Base-by-base conservation (phyloP, 2,329 filamentous ascomycete genomes). In the Plectosphaerella plurivora region DNA sequence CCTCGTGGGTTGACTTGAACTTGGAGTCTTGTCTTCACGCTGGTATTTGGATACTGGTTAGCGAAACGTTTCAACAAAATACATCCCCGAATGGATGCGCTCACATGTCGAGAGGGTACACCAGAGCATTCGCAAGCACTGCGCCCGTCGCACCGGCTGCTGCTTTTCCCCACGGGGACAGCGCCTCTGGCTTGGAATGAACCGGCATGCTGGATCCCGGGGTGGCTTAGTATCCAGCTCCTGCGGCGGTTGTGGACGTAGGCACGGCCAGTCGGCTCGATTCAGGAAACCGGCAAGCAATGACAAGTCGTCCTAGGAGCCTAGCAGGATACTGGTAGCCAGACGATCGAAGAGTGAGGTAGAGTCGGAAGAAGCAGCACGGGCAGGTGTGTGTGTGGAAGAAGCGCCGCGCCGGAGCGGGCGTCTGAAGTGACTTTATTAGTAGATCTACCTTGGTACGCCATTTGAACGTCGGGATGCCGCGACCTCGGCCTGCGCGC, bases 71-170 rank as follows among this genome's bases (percentile, higher is more conserved):
- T 16, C 39, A 33, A 16, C 39, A 6, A 16, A 22, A 36, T 37
- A 47, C 33, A 41, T 16, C n/a, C 18, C 54, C 50, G 28, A 22
- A 47, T 36, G 50, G 44, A 24, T 45, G 41, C 48, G 73, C 88
- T 76, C 77, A 96, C 92, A 99, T 92, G 72, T 99, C 94, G 55
- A 99, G 79, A 46, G 94, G 94, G 71, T 99, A 99, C 53, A 97
- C 93, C 57, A 97, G 75, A 45, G 92, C 89, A 76, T 99, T 99
- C 53, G 94, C 94, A 54, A 99, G 79, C 37, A 97, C 91, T 46
- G 94, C 94, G 56, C 94, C 94, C 18, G 90, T 89, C 50, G 94
- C 91, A 63, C 94, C 94, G 57, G 94, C 93, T 59, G 96, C 84
- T 51, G 94, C 94, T 66, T 87, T 87, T 51, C 92, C 93, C 93